phyloP scores from a whole-genome alignment of 805 yeast genomes.

The Wickerhamomyces bisporus region DNA sequence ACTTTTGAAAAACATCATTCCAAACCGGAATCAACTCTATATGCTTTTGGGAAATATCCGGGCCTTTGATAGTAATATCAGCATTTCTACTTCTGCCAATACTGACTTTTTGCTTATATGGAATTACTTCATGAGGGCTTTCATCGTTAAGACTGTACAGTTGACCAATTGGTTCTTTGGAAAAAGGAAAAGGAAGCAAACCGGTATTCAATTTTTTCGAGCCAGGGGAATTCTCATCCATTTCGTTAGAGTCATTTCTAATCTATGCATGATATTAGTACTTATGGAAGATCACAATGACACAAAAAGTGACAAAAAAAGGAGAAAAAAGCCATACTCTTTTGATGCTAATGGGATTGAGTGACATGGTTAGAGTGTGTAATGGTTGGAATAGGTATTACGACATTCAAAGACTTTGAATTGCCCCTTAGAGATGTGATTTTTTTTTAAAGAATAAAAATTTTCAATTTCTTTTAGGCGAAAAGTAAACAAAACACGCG shows the following conservation, averaged over 20 bases:
- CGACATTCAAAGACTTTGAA: too few species aligned
- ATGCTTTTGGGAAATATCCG: constrained; percentile 63
- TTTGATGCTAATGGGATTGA: constrained; percentile 7
- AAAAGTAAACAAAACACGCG: too few species aligned
- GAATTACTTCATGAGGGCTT: constrained; percentile 22
- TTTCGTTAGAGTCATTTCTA: constrained; percentile 1
- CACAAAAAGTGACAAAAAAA: too few species aligned
- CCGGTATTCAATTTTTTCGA: constrained; percentile 15
- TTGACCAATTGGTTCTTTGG: constrained; percentile 10
- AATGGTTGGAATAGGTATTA: too few species aligned
- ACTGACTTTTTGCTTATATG: constrained; percentile 26
- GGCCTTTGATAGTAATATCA: constrained; percentile 47
- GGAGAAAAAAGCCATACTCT: constrained; percentile 11
- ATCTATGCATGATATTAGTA: too few species aligned
- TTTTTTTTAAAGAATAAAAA: too few species aligned
- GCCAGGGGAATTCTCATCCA: constrained; percentile 10
- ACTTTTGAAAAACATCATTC: constrained; percentile 28
- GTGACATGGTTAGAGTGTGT: constrained; percentile 9
- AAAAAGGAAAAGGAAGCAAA: neutral
- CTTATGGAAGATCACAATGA: too few species aligned
- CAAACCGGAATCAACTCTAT: constrained; percentile 45
- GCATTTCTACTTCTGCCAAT: constrained; percentile 59
- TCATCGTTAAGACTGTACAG: constrained; percentile 13
- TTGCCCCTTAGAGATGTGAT: too few species aligned
- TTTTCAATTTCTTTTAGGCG: too few species aligned